A percentile compares a stretch with the other conserved stretches of the same genome.
Conservation (phyloP, 2,329 filamentous ascomycete genomes). For the Diplocarpon rosae region DNA sequence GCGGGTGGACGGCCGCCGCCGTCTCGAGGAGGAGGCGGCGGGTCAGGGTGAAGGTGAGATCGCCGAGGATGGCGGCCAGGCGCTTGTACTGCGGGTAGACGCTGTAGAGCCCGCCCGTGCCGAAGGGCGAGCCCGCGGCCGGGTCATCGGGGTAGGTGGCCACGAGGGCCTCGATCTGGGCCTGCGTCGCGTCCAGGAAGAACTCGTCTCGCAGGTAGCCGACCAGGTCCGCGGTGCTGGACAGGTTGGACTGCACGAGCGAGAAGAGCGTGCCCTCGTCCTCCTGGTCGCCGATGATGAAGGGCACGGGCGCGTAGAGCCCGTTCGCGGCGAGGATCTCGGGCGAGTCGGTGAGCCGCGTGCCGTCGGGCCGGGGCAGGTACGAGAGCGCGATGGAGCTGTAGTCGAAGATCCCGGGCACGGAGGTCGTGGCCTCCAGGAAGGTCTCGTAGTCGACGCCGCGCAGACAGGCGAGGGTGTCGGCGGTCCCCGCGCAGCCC, state of each 20-base stretch:
- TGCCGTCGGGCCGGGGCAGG: slow-evolving; percentile 62
- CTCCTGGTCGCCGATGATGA: slow-evolving; percentile 65
- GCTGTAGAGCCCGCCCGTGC: slow-evolving; percentile 57
- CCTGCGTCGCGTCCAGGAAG: slow-evolving; percentile 45
- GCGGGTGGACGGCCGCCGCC: slow-evolving; percentile 37
- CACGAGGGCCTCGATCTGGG: slow-evolving; percentile 45
- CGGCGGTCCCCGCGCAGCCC: slow-evolving; percentile 45
- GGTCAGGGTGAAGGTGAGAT: slow-evolving; percentile 62
- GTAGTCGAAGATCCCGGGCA: slow-evolving; percentile 58
- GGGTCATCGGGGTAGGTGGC: slow-evolving; percentile 44
- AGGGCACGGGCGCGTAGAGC: slow-evolving; percentile 46
- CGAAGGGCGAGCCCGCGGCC: slow-evolving; percentile 56
- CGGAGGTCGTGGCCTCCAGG: slow-evolving; percentile 56
- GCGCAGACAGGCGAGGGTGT: slow-evolving; percentile 58
- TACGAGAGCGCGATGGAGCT: slow-evolving; percentile 60
- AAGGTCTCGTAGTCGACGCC: slow-evolving; percentile 46
- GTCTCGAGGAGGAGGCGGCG: slow-evolving; percentile 51
- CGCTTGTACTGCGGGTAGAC: slow-evolving; percentile 70
- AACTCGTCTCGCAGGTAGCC: slow-evolving; percentile 49
- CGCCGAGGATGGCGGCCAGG: slow-evolving; percentile 63
- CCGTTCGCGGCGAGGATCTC: slow-evolving; percentile 44
- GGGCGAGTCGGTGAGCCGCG: slow-evolving; percentile 48
- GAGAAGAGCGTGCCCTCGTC: slow-evolving; percentile 71
- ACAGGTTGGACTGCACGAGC: slow-evolving; percentile 59
- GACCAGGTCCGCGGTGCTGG: slow-evolving; percentile 44